Base-by-base conservation (phyloP, 192 early-diverging fungal species). In the Dissophora ornata region DNA sequence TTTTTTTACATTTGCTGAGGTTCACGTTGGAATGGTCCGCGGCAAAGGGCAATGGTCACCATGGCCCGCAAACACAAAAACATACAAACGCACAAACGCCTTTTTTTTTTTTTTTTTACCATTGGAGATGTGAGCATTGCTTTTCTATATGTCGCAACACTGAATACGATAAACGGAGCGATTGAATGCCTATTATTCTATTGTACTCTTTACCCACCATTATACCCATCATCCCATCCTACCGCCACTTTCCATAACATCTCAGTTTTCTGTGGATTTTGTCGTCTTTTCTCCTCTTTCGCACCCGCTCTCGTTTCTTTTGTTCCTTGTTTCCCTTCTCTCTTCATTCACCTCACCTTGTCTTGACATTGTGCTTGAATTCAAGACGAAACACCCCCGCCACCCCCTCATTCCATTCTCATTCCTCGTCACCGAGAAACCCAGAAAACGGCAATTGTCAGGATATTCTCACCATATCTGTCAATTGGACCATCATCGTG, bases 331-430 rank as follows among this genome's bases (percentile, higher is more conserved):
- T 32, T 54, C 29, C 16, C 18, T 25, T 32, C 42, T 50, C 64
- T 29, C 67, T 32, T 54, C 29, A 6, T 25, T 25, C 22, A 42
- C 57, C 64, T 29, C 67, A 69, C 67, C 67, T 69, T 69, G 67
- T 60, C 50, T 69, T 19, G 67, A 60, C 67, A 69, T 60, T 54
- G 67, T 60, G 67, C 30, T 44, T 60, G 67, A 59, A 69, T 69
- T 69, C 67, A 38, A 38, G 36, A 38, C 6, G 36, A 13, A 38
- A 38, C 36, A 38, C 13, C 13, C 36, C 36, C 36, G n/a, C n/a
- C n/a, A 9, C 36, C 18, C 10, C 1, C 51, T 54, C 25, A 33
- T 53, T n/a, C 49, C 54, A 38, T 13, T 36, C 62, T 53, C 49
- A 61, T 48, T 58, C 56, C 26, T 45, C 24, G 6, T 10, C 41